phyloP scores from a whole-genome alignment of 148 eudicot genomes.

The Fagopyrum homotropicum region DNA sequence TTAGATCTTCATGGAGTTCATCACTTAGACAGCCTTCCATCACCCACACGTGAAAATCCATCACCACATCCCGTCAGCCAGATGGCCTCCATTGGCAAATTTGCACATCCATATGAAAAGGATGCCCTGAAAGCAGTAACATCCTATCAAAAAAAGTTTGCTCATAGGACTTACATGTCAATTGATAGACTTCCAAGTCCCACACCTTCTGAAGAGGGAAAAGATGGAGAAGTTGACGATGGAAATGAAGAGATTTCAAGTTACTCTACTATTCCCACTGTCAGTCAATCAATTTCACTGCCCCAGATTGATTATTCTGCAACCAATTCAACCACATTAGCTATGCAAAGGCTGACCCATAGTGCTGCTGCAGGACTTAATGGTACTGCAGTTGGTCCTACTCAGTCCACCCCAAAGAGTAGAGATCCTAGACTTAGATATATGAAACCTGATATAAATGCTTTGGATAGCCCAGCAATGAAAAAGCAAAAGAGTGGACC shows the following conservation, averaged over 20 bases:
- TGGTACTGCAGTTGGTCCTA: slow-evolving; percentile 25
- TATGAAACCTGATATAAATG: slow-evolving; percentile 31
- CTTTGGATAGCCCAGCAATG: slow-evolving; percentile 46
- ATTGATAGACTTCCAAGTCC: slow-evolving; percentile 87
- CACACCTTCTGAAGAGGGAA: slow-evolving; percentile 83
- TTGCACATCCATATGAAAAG: slow-evolving; percentile 69
- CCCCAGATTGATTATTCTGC: slow-evolving; percentile 30
- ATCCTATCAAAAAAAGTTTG: slow-evolving; percentile 88
- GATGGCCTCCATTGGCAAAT: slow-evolving; percentile 15
- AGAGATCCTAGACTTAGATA: slow-evolving; percentile 87
- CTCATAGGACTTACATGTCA: slow-evolving; percentile 42
- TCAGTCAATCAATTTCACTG: slow-evolving; percentile 20
- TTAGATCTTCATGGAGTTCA: slow-evolving; percentile 87
- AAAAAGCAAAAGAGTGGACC: slow-evolving; percentile 58
- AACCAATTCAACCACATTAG: slow-evolving; percentile 21
- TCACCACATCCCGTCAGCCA: slow-evolving; percentile 26
- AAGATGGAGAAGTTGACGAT: slow-evolving; percentile 45
- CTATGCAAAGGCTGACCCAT: slow-evolving; percentile 30
- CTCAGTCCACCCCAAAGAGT: slow-evolving; percentile 43
- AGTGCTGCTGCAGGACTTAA: slow-evolving; percentile 22
- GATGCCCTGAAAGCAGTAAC: slow-evolving; percentile 85
- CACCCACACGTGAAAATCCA: slow-evolving; percentile 68
- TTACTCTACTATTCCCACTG: slow-evolving; percentile 18
- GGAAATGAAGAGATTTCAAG: slow-evolving; percentile 65
- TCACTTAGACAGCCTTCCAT: slow-evolving; percentile 87